phyloP scores from a whole-genome alignment of 208 protist species.

The Trypanosoma vivax region DNA sequence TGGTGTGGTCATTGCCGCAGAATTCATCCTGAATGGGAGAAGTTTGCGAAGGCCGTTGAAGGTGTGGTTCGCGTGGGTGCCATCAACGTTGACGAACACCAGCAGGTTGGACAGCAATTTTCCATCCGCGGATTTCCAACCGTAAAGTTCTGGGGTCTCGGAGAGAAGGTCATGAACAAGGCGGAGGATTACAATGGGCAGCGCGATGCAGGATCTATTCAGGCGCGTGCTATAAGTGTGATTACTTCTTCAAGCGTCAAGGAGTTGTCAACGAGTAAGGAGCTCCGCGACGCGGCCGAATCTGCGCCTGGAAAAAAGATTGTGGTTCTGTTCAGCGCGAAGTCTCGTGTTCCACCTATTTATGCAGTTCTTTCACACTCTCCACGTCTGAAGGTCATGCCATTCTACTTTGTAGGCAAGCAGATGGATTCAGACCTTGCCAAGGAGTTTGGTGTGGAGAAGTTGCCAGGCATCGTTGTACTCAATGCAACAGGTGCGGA shows the following conservation, averaged over 20 bases:
- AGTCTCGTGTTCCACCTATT: slow-evolving; percentile 70
- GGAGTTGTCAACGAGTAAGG: slow-evolving; percentile 13
- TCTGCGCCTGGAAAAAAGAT: slow-evolving; percentile 31
- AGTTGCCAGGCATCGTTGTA: slow-evolving; percentile 53
- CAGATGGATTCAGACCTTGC: slow-evolving; percentile 16
- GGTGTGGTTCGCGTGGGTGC: slow-evolving; percentile 80
- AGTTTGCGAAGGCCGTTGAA: slow-evolving; percentile 67
- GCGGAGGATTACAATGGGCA: slow-evolving; percentile 66
- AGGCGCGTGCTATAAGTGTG: slow-evolving; percentile 39
- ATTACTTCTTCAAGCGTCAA: slow-evolving; percentile 36
- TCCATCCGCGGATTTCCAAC: slow-evolving; percentile 87
- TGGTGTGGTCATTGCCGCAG: slow-evolving; percentile 96
- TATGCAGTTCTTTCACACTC: slow-evolving; percentile 73
- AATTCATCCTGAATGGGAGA: slow-evolving; percentile 83
- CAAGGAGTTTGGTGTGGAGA: slow-evolving; percentile 34
- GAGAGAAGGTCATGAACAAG: slow-evolving; percentile 37
- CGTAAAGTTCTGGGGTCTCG: slow-evolving; percentile 87
- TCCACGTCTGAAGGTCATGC: slow-evolving; percentile 52
- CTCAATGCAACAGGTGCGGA: slow-evolving; percentile 19
- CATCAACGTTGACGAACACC: slow-evolving; percentile 74
- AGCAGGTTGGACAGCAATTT: slow-evolving; percentile 56
- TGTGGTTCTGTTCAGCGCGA: slow-evolving; percentile 74
- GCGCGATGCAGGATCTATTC: slow-evolving; percentile 60
- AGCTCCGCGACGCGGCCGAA: slow-evolving; percentile 20
- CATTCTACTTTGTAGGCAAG: slow-evolving; percentile 59